Evolutionary conservation across 176 grass and related monocot genomes (phyloP).

Genomic region (Rhipidocladum racemiflorum): DNA sequence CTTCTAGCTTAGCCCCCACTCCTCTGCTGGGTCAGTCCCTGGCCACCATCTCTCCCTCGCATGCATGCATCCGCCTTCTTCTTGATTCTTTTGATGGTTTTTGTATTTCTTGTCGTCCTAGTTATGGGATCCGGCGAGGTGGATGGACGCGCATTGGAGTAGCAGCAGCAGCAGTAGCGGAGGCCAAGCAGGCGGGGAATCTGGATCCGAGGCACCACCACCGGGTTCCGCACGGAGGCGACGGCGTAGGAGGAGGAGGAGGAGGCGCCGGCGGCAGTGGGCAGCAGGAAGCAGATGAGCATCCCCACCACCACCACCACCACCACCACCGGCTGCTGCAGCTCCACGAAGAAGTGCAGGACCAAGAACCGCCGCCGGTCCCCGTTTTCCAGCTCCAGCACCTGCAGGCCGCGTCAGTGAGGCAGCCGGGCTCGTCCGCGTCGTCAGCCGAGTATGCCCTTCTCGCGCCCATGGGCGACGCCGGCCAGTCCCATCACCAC

Average conservation of each 20-base stretch:
- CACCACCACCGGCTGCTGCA: constrained; percentile 40
- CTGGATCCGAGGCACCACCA: constrained; percentile 92
- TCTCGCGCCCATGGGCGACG: constrained; percentile 62
- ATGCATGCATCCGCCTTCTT: background rate
- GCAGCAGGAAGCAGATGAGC: constrained; percentile 36
- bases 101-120: constrained; percentile 27
- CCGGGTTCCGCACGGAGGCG: constrained; percentile 49
- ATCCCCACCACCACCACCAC: constrained; percentile 29
- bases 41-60: constrained; percentile 30
- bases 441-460: constrained; percentile 74
- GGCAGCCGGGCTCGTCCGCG: constrained; percentile 44
- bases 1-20: constrained; percentile 47
- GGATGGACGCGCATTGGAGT: constrained; percentile 60
- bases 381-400: constrained; percentile 49
- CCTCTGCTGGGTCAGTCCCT: constrained; percentile 49
- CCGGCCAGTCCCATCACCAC: constrained; percentile 51
- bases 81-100: constrained; percentile 12
- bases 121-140: constrained; percentile 79
- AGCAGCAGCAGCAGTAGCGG: constrained; percentile 37
- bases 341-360: constrained; percentile 38
- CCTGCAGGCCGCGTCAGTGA: constrained; percentile 48
- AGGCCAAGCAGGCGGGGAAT: constrained; percentile 52
- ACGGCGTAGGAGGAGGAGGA: constrained; percentile 30
- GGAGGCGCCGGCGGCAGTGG: background rate
- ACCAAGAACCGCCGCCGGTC: constrained; percentile 25